Percentiles rank a stretch among this genome's conserved stretches.
These are phyloP conservation scores for Kluyveromyces siamensis DNA, from an alignment of 805 yeast species.

Conservation along the genomic window DNA sequence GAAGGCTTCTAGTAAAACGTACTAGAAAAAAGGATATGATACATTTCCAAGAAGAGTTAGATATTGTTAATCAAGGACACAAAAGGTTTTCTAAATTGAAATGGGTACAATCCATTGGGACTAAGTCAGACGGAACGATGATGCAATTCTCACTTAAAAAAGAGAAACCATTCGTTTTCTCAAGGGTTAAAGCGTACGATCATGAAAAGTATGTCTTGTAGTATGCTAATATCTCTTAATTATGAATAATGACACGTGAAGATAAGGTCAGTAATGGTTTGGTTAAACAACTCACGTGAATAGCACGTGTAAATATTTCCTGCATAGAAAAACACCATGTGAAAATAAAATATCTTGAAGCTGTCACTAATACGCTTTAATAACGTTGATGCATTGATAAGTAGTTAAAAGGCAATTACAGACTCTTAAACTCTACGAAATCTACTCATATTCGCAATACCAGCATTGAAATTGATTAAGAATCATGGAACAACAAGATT, in stretches of 20 bases:
- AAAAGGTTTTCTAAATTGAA: constrained; percentile 59
- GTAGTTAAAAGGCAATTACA: background rate
- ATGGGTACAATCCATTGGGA: constrained; percentile 59
- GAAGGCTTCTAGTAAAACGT: constrained; percentile 35
- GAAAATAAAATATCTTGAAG: background rate
- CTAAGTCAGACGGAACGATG: constrained; percentile 46
- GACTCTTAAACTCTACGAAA: background rate
- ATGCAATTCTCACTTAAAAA: constrained; percentile 51
- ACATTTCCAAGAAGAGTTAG: constrained; percentile 52
- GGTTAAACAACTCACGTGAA: background rate
- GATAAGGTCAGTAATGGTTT: background rate
- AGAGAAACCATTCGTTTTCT: constrained; percentile 74
- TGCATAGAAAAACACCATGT: background rate
- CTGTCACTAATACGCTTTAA: background rate
- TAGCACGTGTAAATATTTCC: background rate
- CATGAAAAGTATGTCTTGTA: background rate
- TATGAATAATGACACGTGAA: background rate
- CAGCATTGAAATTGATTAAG: background rate
- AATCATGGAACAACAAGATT: background rate
- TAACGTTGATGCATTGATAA: background rate
- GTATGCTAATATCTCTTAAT: background rate
- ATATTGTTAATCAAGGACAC: constrained; percentile 50
- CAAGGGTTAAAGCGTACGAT: constrained; percentile 41
- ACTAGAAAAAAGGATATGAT: constrained; percentile 55
- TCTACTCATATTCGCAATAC: background rate